Evolutionary conservation across 495 filamentous ascomycete species (phyloP).

Genomic region (Xylaria acuta): DNA sequence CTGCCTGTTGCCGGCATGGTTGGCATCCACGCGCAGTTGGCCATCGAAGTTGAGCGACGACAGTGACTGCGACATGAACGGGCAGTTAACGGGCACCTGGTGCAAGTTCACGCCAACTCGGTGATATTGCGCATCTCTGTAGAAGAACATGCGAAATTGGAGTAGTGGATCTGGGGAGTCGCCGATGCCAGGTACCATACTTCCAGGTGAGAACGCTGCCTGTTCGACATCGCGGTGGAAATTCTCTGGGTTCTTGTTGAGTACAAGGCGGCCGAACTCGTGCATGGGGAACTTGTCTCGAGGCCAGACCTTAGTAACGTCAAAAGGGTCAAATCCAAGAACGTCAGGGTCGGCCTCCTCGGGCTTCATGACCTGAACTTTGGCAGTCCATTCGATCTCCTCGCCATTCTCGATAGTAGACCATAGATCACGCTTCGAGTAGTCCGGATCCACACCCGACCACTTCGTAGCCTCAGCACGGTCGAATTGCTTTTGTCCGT

Average conservation of each 20-base stretch:
- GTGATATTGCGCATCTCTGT: constrained; percentile 80
- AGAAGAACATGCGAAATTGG: constrained; percentile 80
- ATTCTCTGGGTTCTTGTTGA: constrained; percentile 75
- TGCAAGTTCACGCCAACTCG: constrained; percentile 82
- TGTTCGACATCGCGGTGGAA: constrained; percentile 82
- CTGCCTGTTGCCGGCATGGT: constrained; percentile 58
- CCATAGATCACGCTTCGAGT: constrained; percentile 61
- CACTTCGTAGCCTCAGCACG: constrained; percentile 55
- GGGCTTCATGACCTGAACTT: constrained; percentile 60
- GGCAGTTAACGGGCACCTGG: constrained; percentile 79
- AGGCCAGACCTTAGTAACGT: constrained; percentile 70
- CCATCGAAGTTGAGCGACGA: constrained; percentile 80
- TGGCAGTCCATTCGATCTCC: constrained; percentile 55
- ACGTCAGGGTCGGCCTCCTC: constrained; percentile 55
- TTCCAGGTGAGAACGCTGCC: constrained; percentile 82
- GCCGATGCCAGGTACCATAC: constrained; percentile 69
- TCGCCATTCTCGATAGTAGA: constrained; percentile 56
- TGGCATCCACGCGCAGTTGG: constrained; percentile 66
- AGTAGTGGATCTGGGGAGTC: constrained; percentile 71
- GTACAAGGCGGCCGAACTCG: constrained; percentile 65
- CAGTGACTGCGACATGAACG: constrained; percentile 63
- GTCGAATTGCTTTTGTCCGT: constrained; percentile 62
- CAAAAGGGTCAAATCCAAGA: constrained; percentile 60
- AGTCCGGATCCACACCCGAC: constrained; percentile 57
- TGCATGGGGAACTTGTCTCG: constrained; percentile 71